Conservation (phyloP, 2,329 filamentous ascomycete species). For the Amylocarpus encephaloides region DNA sequence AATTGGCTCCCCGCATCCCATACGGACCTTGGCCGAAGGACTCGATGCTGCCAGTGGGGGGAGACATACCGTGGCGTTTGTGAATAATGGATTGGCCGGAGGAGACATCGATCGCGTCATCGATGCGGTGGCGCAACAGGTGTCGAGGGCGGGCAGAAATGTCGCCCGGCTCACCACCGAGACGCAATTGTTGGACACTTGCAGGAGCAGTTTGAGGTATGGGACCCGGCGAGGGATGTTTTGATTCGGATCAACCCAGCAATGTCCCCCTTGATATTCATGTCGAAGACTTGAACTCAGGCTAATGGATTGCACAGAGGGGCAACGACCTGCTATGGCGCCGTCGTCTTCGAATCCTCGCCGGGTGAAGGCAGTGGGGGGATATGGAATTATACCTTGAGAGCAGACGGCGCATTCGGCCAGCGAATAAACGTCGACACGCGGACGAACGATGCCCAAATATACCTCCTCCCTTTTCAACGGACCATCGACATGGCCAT, state of each 20-base stretch:
- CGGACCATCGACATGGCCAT: conserved; percentile 72
- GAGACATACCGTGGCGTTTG: conserved; percentile 66
- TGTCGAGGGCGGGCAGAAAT: conserved; percentile 48
- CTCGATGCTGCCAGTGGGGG: conserved; percentile 51
- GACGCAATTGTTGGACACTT: conserved; percentile 54
- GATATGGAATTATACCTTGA: conserved; percentile 81
- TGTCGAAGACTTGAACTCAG: too few relatives aligned
- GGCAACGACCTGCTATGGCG: conserved; percentile 66
- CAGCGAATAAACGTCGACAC: conserved; percentile 56
- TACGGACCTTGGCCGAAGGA: conserved; percentile 60
- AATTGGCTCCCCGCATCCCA: conserved; percentile 53
- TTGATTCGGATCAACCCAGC: too few relatives aligned
- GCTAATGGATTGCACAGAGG: conserved; percentile 38
- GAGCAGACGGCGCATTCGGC: conserved; percentile 67
- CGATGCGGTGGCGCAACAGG: conserved; percentile 50
- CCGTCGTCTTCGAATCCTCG: conserved; percentile 68
- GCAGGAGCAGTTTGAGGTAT: conserved; percentile 49
- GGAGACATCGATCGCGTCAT: conserved; percentile 71
- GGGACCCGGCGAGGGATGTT: too few relatives aligned
- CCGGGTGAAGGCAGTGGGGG: conserved; percentile 60
- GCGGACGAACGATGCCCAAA: conserved; percentile 65
- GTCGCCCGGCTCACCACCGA: conserved; percentile 49
- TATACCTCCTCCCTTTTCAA: conserved; percentile 76
- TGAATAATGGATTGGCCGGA: conserved; percentile 64
- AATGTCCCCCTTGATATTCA: too few relatives aligned